Conservation (phyloP, 169 alveolate genomes). For the Plasmodium ovale region DNA sequence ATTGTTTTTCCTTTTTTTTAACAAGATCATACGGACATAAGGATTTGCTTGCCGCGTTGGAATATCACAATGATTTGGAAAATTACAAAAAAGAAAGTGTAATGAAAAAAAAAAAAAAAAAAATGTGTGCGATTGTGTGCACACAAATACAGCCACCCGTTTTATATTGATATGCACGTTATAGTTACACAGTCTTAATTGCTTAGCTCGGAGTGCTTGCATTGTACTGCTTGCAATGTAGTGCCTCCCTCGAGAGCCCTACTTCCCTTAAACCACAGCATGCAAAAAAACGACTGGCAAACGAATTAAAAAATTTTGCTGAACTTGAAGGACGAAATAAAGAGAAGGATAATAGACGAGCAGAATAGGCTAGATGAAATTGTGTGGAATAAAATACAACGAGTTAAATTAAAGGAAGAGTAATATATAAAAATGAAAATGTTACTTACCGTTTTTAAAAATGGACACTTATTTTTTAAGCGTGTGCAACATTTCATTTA, state of each 20-base stretch:
- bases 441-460: not conserved
- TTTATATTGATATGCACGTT: not conserved
- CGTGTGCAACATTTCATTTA: not conserved
- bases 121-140: not conserved
- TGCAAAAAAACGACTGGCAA: not conserved
- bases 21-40: slow-evolving; percentile 71
- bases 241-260: no score
- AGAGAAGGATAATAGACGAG: slow-evolving; percentile 48
- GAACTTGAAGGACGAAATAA: slow-evolving; percentile 51
- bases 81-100: slow-evolving; percentile 47
- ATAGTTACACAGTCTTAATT: no score
- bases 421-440: not conserved
- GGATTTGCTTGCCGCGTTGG: slow-evolving; percentile 45
- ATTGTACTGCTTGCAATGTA: no score
- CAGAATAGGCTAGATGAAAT: slow-evolving; percentile 61
- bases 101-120: slow-evolving; percentile 9
- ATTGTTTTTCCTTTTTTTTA: not conserved
- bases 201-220: no score
- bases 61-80: slow-evolving; percentile 61
- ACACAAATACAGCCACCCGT: not conserved
- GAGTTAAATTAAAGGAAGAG: slow-evolving; percentile 53
- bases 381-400: slow-evolving; percentile 57
- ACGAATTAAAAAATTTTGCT: not conserved
- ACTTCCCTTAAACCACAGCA: not conserved
- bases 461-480: not conserved